A percentile compares a stretch with the other conserved stretches of the same genome.
Conservation (phyloP, 2,329 filamentous ascomycete genomes). For the Fusarium miscanthi region DNA sequence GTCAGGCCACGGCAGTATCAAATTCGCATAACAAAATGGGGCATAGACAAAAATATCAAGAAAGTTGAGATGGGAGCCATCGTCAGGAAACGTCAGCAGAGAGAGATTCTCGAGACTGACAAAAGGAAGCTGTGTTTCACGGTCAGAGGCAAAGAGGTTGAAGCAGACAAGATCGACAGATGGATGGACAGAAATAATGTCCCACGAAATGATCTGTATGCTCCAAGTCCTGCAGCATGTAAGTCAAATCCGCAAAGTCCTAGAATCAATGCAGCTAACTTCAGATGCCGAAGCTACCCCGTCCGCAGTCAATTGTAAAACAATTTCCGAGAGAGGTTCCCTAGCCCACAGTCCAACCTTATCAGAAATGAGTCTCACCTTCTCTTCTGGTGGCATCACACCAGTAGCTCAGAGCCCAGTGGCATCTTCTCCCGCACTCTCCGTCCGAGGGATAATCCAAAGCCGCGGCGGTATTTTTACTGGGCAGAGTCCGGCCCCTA, state of each 20-base stretch:
- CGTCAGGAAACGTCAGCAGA: not conserved
- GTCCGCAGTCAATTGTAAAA: not conserved
- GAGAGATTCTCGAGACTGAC: not conserved
- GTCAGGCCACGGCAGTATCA: not conserved
- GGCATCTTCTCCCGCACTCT: not conserved
- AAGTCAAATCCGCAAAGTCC: rapidly evolving
- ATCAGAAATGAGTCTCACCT: not conserved
- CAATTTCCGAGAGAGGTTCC: not conserved
- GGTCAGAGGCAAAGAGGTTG: not conserved
- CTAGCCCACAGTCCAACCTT: not conserved
- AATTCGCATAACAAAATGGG: not conserved
- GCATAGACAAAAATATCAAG: conserved; percentile 7
- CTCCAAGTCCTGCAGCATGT: not conserved
- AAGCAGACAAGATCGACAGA: not conserved
- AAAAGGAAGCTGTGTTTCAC: not conserved
- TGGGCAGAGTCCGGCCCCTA: not conserved
- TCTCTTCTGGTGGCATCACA: rapidly evolving
- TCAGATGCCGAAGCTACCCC: not conserved
- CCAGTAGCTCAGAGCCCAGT: not conserved
- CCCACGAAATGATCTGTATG: not conserved
- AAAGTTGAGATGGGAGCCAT: not conserved
- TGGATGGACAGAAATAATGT: not conserved
- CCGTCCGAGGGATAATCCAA: rapidly evolving
- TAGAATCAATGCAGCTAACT: rapidly evolving
- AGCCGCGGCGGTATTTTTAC: not conserved